Conservation (phyloP, 2,329 filamentous ascomycete genomes). For the Colletotrichum sp. region DNA sequence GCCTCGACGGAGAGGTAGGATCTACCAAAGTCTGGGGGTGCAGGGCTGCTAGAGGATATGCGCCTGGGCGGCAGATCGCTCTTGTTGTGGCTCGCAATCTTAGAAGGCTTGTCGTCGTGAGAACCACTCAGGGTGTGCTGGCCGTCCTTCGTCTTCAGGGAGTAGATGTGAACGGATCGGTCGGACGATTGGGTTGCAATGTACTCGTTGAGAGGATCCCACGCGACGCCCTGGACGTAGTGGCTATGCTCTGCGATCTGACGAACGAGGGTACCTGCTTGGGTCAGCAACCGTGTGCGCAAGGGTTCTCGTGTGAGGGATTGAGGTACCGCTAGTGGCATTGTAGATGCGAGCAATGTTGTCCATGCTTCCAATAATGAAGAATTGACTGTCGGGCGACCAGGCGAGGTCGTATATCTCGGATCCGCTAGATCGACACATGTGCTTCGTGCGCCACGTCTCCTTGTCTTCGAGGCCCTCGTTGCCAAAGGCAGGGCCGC, state of each 20-base stretch:
- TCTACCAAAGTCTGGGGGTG: conserved; percentile 81
- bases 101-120: conserved; percentile 71
- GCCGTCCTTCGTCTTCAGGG: conserved; percentile 93
- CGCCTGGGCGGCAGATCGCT: conserved; percentile 92
- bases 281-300: not conserved
- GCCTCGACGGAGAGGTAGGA: conserved; percentile 64
- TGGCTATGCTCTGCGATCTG: conserved; percentile 98
- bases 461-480: conserved; percentile 93
- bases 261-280: conserved; percentile 69
- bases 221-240: conserved; percentile 97
- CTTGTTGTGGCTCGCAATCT: conserved; percentile 77
- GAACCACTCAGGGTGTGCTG: conserved; percentile 78
- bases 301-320: not conserved
- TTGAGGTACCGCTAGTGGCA: conserved; percentile 76
- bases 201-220: conserved; percentile 98
- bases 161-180: conserved; percentile 97
- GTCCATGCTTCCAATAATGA: conserved; percentile 99
- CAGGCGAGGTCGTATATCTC: conserved; percentile 99
- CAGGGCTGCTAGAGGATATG: conserved; percentile 90
- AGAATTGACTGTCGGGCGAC: conserved; percentile 96
- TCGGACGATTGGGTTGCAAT: conserved; percentile 98
- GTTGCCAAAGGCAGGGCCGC: conserved; percentile 74
- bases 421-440: conserved; percentile 93
- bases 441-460: conserved; percentile 95
- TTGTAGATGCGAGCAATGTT: conserved; percentile 98